Base-by-base conservation (phyloP, 768 basidiomycete genomes). In the Auricularia sp. region DNA sequence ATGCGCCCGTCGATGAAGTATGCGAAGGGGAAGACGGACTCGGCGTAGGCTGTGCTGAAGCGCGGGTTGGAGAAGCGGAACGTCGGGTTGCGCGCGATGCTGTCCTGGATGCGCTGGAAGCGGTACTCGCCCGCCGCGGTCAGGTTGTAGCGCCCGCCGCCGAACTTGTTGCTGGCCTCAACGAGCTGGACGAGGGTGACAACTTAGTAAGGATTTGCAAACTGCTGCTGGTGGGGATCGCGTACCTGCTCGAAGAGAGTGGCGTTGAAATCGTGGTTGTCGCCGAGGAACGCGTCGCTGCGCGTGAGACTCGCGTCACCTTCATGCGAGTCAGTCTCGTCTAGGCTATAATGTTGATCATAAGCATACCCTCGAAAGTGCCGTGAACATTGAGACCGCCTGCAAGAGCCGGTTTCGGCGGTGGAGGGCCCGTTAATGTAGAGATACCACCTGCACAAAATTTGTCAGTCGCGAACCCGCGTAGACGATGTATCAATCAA, bases 221-320 rank as follows among this genome's bases (percentile, higher is more conserved):
- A 5, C 3, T 35, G 35, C 14, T 3, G 10, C 8, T 47, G 44
- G 11, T n/a, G 21, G 47, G n/a, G 29, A 29, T 29, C 2, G 29
- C 39, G 24, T 34, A 66, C 65, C 37, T 63, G 36, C 1, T 66
- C 18, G 36, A 66, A 66, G n/a, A 45, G 65, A 13, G 45, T 62
- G n/a, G 51, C 62, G 39, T 66, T 66, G 65, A 66, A 66, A 13
- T 16, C 8, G 14, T 62, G 62, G 24, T 62, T 62, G 45, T 66
- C 56, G 33, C 65, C 65, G 24, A 66, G 54, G 39, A 66, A 66
- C 8, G 65, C 65, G 51, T 66, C 65, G 21, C 56, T 35, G 14
- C 65, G 39, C 1, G 65, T 66, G 45, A 66, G 51, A 35, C 62
- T 63, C 7, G 62, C 62, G 44, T 66, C 65, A 21, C 65, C 47